Percentiles rank a stretch among this genome's conserved stretches.
Conservation (phyloP, 2,329 filamentous ascomycete species). For the Anthostomella pinea region DNA sequence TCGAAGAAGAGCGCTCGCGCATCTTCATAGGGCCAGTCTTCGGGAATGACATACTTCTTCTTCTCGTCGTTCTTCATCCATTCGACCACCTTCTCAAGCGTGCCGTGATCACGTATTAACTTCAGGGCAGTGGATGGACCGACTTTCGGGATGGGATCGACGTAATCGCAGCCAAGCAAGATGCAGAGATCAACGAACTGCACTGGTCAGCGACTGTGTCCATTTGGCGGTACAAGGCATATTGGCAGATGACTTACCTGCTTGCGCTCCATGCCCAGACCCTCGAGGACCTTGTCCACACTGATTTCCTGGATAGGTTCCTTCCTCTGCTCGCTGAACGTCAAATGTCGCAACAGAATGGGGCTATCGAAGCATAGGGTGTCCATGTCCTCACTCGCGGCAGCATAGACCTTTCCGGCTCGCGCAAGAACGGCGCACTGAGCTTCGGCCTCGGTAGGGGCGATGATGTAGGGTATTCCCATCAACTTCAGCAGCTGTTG, state of each 20-base stretch:
- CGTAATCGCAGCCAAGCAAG: conserved; percentile 93
- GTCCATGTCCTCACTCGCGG: conserved; percentile 98
- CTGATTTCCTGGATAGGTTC: conserved; percentile 96
- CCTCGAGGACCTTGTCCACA: conserved; percentile 80
- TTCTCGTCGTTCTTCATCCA: conserved; percentile 72
- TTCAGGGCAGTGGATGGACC: conserved; percentile 90
- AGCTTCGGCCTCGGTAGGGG: conserved; percentile 94
- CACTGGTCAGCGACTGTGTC: conserved; percentile 7
- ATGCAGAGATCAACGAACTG: conserved; percentile 98
- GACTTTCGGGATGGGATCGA: conserved; percentile 93
- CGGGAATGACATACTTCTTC: conserved; percentile 79
- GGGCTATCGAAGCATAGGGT: conserved; percentile 93
- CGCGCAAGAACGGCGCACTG: conserved; percentile 89
- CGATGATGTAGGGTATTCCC: conserved; percentile 93
- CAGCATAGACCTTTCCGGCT: conserved; percentile 93
- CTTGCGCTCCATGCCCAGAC: conserved; percentile 80
- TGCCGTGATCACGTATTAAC: conserved; percentile 87
- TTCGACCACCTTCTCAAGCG: conserved; percentile 83
- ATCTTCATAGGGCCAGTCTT: conserved; percentile 95
- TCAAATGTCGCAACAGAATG: conserved; percentile 86
- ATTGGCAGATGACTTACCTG: conserved; percentile 54
- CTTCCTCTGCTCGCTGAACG: conserved; percentile 95
- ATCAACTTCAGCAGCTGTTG: conserved; percentile 88
- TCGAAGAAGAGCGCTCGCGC: conserved; percentile 89
- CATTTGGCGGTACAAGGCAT: neutral